Evolutionary conservation across 2,329 filamentous ascomycete species (phyloP).

Genomic region (Epichloe typhina): DNA sequence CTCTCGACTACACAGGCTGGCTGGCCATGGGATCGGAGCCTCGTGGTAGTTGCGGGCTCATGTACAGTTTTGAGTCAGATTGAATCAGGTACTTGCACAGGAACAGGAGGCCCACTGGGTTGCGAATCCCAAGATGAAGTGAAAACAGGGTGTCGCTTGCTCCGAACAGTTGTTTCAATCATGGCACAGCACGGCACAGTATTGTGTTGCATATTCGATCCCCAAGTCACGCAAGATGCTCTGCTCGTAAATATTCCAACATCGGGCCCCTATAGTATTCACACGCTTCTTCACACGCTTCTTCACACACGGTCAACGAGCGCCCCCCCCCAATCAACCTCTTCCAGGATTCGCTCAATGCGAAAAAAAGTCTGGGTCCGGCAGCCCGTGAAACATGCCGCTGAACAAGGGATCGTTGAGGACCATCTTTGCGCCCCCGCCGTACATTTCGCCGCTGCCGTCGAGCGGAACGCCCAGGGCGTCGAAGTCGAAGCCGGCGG

Average conservation of each 20-base stretch:
- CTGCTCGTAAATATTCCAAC: no score
- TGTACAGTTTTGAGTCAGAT: conserved; percentile 2
- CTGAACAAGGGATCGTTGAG: conserved; percentile 28
- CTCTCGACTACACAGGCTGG: background rate
- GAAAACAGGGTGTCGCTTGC: no score
- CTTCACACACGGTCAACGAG: no score
- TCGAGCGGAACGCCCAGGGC: conserved; percentile 15
- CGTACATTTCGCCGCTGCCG: conserved; percentile 14
- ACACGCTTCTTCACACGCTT: no score
- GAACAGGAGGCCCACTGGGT: no score
- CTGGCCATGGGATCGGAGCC: background rate
- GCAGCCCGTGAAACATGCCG: conserved; percentile 23
- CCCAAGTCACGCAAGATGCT: no score
- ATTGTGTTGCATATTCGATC: no score
- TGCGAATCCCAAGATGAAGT: no score
- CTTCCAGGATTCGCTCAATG: conserved; percentile 12
- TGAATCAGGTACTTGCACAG: background rate
- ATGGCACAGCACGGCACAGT: no score
- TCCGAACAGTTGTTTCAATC: no score
- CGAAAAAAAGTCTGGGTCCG: conserved; percentile 21
- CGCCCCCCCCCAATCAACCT: no score
- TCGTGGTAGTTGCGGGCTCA: background rate
- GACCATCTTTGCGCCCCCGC: conserved; percentile 23
- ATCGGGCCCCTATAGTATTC: no score
- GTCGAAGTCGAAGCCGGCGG: conserved; percentile 18